phyloP scores from a whole-genome alignment of 2,329 filamentous ascomycete species.

The Alternaria rosae region DNA sequence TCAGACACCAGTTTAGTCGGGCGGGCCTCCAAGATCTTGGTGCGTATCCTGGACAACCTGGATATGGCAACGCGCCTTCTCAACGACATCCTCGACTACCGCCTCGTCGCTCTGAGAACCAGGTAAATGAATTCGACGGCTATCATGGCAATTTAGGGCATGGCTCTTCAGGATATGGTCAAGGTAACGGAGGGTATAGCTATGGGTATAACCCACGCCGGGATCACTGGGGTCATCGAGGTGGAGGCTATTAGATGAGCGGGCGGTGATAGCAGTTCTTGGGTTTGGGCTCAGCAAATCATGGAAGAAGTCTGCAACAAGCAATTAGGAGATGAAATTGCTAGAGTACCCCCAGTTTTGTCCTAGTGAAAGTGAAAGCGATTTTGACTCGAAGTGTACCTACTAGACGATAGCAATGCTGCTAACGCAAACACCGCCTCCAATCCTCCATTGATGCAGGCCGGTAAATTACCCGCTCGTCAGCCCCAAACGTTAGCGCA shows the following conservation, averaged over 20 bases:
- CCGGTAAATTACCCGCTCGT: not conserved
- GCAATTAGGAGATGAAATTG: not conserved
- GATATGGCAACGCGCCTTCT: not conserved
- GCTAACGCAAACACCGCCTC: not conserved
- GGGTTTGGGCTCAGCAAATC: not conserved
- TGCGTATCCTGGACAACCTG: not conserved
- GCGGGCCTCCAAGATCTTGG: not conserved
- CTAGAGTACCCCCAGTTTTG: not conserved
- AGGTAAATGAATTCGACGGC: not conserved
- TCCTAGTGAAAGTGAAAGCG: not conserved
- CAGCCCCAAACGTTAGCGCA: not conserved
- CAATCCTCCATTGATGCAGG: not conserved
- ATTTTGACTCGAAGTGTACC: not conserved
- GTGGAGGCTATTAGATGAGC: not conserved
- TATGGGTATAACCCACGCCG: not conserved
- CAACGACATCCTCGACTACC: not conserved
- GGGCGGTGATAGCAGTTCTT: not conserved
- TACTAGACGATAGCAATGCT: not conserved
- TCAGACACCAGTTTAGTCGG: not conserved
- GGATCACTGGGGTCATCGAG: not conserved
- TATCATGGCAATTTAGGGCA: not conserved
- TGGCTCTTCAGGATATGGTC: not conserved
- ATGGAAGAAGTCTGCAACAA: not conserved
- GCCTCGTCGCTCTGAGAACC: not conserved
- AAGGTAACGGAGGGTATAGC: not conserved